Evolutionary conservation across 1,284 basidiomycete genomes (phyloP).

Genomic region (Caloboletus firmus): DNA sequence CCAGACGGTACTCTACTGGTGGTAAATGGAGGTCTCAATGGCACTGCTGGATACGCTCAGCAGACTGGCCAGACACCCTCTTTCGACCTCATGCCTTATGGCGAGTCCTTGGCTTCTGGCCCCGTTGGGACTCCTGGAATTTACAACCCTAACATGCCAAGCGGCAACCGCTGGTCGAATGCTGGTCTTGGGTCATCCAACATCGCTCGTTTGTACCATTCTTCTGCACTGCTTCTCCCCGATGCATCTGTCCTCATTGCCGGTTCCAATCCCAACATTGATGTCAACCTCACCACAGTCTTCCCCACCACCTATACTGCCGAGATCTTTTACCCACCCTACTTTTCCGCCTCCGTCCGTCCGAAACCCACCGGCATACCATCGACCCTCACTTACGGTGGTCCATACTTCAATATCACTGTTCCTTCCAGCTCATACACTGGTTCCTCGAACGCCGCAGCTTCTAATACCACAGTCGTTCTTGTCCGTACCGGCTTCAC

Average conservation of each 20-base stretch:
- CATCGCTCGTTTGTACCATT: conserved; percentile 85
- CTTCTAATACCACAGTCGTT: conserved; percentile 76
- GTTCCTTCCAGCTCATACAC: conserved; percentile 63
- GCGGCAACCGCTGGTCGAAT: conserved; percentile 73
- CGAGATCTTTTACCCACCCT: conserved; percentile 85
- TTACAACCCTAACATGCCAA: conserved; percentile 67
- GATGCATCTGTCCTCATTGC: conserved; percentile 87
- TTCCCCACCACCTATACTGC: conserved; percentile 87
- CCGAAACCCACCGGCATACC: conserved; percentile 77
- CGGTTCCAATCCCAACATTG: conserved; percentile 92
- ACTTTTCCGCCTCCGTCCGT: conserved; percentile 74
- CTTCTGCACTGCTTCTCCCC: conserved; percentile 84
- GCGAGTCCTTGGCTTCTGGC: conserved; percentile 62
- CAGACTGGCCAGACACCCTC: conserved; percentile 49
- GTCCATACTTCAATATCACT: conserved; percentile 68
- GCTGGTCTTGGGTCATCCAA: conserved; percentile 58
- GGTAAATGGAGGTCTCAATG: conserved; percentile 78
- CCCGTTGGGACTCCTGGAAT: conserved; percentile 73
- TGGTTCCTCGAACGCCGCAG: conserved; percentile 67
- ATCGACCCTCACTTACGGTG: conserved; percentile 78
- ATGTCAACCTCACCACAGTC: conserved; percentile 65
- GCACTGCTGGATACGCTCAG: conserved; percentile 70
- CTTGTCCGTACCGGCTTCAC: conserved; percentile 89
- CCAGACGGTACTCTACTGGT: conserved; percentile 75
- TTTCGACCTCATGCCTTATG: conserved; percentile 56